Conservation (phyloP, 2,329 filamentous ascomycete species). For the Neoscytalidium dimidiatum region DNA sequence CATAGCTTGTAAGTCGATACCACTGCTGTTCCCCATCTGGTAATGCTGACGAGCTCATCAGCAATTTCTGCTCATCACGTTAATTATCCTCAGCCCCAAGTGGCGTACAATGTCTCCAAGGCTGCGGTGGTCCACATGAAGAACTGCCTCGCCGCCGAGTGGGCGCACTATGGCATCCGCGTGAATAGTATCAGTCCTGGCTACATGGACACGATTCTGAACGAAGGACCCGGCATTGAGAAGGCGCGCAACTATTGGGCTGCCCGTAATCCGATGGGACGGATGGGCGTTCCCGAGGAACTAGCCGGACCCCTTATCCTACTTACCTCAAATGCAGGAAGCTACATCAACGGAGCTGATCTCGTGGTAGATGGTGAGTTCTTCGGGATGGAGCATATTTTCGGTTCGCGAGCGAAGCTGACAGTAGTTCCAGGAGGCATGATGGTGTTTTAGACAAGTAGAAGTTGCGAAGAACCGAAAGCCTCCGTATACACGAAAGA, state of each 20-base stretch:
- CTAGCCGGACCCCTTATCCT: slow-evolving; percentile 64
- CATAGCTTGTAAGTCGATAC: slow-evolving; percentile 51
- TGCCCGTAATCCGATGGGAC: slow-evolving; percentile 61
- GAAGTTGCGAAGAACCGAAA: no score
- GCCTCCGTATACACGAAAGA: no score
- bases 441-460: slow-evolving; percentile 13
- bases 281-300: slow-evolving; percentile 67
- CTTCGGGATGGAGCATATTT: background rate
- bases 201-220: slow-evolving; percentile 77
- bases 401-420: background rate
- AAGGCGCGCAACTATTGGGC: slow-evolving; percentile 59
- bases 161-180: slow-evolving; percentile 69
- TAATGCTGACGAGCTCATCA: background rate
- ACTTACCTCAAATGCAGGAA: slow-evolving; percentile 61
- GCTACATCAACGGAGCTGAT: slow-evolving; percentile 70
- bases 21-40: no score
- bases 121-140: slow-evolving; percentile 65
- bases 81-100: slow-evolving; percentile 73
- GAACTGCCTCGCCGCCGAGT: slow-evolving; percentile 69
- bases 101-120: slow-evolving; percentile 72
- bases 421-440: background rate
- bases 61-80: slow-evolving; percentile 67
- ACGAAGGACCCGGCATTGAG: slow-evolving; percentile 63
- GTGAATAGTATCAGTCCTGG: slow-evolving; percentile 72
- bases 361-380: slow-evolving; percentile 61